These are phyloP conservation scores for Raddia distichophylla DNA, from an alignment of 176 grass and related monocot species.

Conservation along the genomic window DNA sequence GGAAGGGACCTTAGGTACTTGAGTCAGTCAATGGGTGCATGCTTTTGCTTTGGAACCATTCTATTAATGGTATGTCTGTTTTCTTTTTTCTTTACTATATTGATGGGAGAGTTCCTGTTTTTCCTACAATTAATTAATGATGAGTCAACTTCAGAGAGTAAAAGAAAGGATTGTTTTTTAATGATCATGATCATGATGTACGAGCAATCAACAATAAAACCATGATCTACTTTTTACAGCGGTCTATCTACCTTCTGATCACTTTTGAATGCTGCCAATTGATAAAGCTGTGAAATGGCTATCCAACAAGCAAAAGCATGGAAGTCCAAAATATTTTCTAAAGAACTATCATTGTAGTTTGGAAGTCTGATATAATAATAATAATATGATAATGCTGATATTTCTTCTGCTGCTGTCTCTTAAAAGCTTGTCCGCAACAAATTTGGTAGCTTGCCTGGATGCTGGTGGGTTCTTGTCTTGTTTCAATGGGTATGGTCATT, in stretches of 20 bases:
- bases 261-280: conserved; percentile 24
- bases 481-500: conserved; percentile 87
- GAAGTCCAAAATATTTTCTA: background rate
- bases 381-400: background rate
- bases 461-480: conserved; percentile 91
- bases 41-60: conserved; percentile 73
- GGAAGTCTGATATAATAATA: background rate
- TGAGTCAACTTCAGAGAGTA: background rate
- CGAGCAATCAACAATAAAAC: conserved; percentile 7
- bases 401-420: conserved; percentile 24
- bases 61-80: conserved; percentile 60
- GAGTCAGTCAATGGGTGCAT: conserved; percentile 87
- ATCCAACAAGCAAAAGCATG: conserved; percentile 4
- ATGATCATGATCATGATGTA: conserved; percentile 6
- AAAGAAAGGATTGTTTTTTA: background rate
- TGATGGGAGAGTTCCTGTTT: background rate
- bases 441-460: conserved; percentile 63
- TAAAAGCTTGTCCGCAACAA: conserved; percentile 57
- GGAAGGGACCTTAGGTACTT: conserved; percentile 92
- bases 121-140: background rate
- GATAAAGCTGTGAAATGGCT: background rate
- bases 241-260: background rate
- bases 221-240: background rate
- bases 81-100: conserved; percentile 17
- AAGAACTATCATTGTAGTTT: conserved; percentile 5